A percentile compares a stretch with the other conserved stretches of the same genome.
Evolutionary conservation across 495 filamentous ascomycete species (phyloP).

Genomic region (Aspergillus conjunctus): DNA sequence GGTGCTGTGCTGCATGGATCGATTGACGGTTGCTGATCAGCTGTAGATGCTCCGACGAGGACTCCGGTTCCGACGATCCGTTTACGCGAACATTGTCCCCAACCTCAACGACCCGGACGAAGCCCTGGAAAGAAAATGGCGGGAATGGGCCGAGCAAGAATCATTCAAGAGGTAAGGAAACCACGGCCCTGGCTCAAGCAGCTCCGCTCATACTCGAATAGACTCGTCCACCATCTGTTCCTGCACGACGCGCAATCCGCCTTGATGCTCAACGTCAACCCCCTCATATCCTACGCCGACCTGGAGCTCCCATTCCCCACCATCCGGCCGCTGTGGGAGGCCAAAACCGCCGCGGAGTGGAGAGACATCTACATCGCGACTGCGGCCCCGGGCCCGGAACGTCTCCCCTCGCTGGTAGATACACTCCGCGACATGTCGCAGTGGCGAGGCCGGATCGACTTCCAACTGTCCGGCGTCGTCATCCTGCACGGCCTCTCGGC

Average conservation of each 20-base stretch:
- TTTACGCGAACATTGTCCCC: slow-evolving; percentile 48
- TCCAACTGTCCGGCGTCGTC: slow-evolving; percentile 51
- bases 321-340: slow-evolving; percentile 57
- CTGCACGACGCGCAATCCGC: slow-evolving; percentile 60
- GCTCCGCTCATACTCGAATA: slow-evolving; percentile 14
- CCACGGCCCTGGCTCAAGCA: background rate
- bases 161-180: slow-evolving; percentile 52
- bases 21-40: background rate
- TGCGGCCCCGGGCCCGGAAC: slow-evolving; percentile 27
- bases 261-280: slow-evolving; percentile 57
- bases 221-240: slow-evolving; percentile 60
- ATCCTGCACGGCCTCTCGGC: slow-evolving; percentile 61
- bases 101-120: slow-evolving; percentile 48
- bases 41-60: slow-evolving; percentile 45
- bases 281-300: slow-evolving; percentile 65
- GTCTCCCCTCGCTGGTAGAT: slow-evolving; percentile 51
- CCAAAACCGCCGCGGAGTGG: slow-evolving; percentile 57
- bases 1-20: background rate
- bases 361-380: slow-evolving; percentile 49
- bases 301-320: slow-evolving; percentile 60
- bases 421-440: slow-evolving; percentile 53
- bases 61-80: slow-evolving; percentile 36
- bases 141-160: slow-evolving; percentile 57
- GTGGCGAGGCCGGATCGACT: slow-evolving; percentile 49
- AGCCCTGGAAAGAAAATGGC: slow-evolving; percentile 59